Evolutionary conservation across 176 grass and related monocot genomes (phyloP).

Genomic region (Aegilops longissima): DNA sequence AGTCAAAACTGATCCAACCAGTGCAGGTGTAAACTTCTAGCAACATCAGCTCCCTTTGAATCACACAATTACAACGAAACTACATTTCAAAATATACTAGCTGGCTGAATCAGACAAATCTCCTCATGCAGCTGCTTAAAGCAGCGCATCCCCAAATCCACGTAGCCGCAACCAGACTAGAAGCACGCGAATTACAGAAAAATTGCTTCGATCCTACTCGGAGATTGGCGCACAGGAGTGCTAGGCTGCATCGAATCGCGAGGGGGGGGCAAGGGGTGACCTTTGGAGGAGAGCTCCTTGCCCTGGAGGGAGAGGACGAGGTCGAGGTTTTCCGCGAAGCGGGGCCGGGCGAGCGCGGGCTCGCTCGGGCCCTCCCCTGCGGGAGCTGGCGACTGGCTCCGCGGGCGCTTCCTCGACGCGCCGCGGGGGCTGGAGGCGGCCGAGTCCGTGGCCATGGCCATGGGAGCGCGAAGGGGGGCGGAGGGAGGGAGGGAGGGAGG

Average conservation of each 20-base stretch:
- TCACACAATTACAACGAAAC: background rate
- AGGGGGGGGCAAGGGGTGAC: conserved; percentile 26
- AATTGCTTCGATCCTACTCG: background rate
- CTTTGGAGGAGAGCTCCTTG: conserved; percentile 74
- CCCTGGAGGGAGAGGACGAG: conserved; percentile 77
- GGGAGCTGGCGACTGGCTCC: conserved; percentile 23
- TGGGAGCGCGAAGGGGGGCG: conserved; percentile 1
- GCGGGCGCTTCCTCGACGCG: conserved; percentile 34
- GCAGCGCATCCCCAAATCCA: background rate
- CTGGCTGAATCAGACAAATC: conserved; percentile 11
- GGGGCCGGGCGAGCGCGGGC: background rate
- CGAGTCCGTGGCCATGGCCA: conserved; percentile 38
- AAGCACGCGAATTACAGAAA: conserved; percentile 1
- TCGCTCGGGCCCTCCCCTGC: background rate
- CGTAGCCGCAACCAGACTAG: background rate
- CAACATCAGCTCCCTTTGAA: background rate
- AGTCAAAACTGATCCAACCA: conserved; percentile 2
- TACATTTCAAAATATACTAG: background rate
- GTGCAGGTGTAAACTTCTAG: background rate
- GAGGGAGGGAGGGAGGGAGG: background rate
- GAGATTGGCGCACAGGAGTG: background rate
- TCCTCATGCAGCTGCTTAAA: background rate
- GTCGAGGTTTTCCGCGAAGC: conserved; percentile 62
- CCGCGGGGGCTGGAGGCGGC: conserved; percentile 10
- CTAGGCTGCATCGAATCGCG: background rate